Evolutionary conservation across 2,329 filamentous ascomycete genomes (phyloP).

Genomic region (Aspergillus sp.): DNA sequence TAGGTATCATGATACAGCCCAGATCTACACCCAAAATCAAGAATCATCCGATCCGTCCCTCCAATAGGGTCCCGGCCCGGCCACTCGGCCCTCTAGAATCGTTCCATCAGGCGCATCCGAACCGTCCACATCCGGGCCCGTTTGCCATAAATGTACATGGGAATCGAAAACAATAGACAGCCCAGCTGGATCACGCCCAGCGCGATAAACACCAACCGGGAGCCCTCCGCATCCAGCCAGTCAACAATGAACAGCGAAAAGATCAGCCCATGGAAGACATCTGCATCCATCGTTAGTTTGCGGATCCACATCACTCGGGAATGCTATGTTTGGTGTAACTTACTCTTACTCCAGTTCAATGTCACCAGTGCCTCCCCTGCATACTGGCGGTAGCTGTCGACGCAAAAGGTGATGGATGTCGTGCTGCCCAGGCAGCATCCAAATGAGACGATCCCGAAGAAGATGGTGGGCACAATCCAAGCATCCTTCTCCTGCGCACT

Average conservation of each 20-base stretch:
- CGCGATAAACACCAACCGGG: slow-evolving; percentile 76
- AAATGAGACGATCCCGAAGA: slow-evolving; percentile 90
- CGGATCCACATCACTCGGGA: background rate
- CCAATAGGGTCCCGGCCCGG: background rate
- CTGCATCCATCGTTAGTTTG: slow-evolving; percentile 33
- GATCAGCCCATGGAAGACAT: slow-evolving; percentile 84
- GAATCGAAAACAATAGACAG: slow-evolving; percentile 73
- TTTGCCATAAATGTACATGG: slow-evolving; percentile 95
- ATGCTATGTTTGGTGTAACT: slow-evolving; percentile 24
- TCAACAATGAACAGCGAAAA: slow-evolving; percentile 85
- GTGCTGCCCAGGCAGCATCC: slow-evolving; percentile 89
- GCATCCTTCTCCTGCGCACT: slow-evolving; percentile 70
- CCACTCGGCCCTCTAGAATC: slow-evolving; percentile 14
- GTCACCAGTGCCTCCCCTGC: slow-evolving; percentile 93
- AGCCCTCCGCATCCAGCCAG: slow-evolving; percentile 76
- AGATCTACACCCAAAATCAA: slow-evolving; percentile 2
- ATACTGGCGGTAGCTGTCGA: slow-evolving; percentile 91
- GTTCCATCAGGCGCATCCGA: slow-evolving; percentile 81
- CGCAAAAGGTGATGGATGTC: slow-evolving; percentile 89
- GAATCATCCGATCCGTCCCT: background rate
- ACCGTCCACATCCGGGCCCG: slow-evolving; percentile 92
- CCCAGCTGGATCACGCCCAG: slow-evolving; percentile 84
- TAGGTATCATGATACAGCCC: slow-evolving; percentile 1
- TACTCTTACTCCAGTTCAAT: slow-evolving; percentile 87
- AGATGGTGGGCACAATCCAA: slow-evolving; percentile 91